Evolutionary conservation across 1,139 yeast species (phyloP).

Genomic region (Torulaspora pretoriensis): DNA sequence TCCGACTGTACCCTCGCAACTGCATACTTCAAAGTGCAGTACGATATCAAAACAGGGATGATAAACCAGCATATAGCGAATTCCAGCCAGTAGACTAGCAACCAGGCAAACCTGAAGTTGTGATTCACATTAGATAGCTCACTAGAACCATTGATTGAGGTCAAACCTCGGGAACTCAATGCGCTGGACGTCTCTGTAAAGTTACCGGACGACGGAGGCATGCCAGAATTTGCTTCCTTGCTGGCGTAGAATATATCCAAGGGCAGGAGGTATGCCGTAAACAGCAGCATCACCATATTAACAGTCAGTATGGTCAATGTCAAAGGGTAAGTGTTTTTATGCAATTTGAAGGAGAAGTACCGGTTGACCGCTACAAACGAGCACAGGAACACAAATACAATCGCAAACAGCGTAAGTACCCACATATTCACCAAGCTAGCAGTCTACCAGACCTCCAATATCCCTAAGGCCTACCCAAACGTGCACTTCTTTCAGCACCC

Average conservation of each 20-base stretch:
- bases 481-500: too few species aligned
- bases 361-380: conserved; percentile 27
- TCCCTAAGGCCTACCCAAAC: background rate
- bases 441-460: background rate
- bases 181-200: background rate
- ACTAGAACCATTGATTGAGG: background rate
- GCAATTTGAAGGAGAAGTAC: conserved; percentile 31
- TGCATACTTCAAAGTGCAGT: conserved; percentile 28
- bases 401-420: conserved; percentile 12
- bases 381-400: conserved; percentile 10
- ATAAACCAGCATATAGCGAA: conserved; percentile 34
- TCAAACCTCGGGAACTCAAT: background rate
- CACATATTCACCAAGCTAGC: conserved; percentile 7
- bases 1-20: conserved; percentile 9
- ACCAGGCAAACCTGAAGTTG: conserved; percentile 25
- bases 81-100: conserved; percentile 31
- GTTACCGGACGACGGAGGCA: background rate
- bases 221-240: conserved; percentile 5
- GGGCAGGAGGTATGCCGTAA: conserved; percentile 31
- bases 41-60: conserved; percentile 35
- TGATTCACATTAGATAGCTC: conserved; percentile 1
- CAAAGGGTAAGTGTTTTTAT: conserved; percentile 27
- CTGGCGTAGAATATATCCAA: conserved; percentile 29
- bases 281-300: conserved; percentile 29
- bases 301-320: conserved; percentile 22